Evolutionary conservation across 495 filamentous ascomycete species (phyloP).

Genomic region (Cercophora scortea): DNA sequence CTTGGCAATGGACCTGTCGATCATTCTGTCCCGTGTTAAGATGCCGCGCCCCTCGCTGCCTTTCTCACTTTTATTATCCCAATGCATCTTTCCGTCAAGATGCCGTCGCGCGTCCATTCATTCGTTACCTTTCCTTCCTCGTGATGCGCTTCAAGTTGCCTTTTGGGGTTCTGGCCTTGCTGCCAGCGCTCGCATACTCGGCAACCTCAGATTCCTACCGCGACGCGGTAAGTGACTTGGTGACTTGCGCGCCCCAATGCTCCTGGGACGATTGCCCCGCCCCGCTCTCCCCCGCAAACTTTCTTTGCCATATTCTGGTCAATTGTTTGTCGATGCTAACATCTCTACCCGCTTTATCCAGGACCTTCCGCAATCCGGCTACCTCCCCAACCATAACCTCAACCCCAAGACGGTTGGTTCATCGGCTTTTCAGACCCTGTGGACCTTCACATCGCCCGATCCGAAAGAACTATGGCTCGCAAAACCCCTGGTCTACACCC

Average conservation of each 20-base stretch:
- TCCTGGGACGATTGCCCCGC: too few species aligned
- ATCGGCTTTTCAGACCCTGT: background rate
- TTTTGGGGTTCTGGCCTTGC: background rate
- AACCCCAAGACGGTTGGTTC: slow-evolving; percentile 1
- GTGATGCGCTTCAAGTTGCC: background rate
- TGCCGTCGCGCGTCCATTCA: background rate
- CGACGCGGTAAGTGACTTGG: background rate
- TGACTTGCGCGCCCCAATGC: too few species aligned
- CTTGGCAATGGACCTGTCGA: too few species aligned
- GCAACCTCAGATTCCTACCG: background rate
- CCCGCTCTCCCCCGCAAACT: too few species aligned
- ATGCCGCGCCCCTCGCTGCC: too few species aligned
- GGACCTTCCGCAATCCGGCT: slow-evolving; percentile 12
- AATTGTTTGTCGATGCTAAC: background rate
- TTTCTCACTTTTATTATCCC: too few species aligned
- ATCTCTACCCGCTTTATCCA: background rate
- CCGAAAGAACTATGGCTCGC: slow-evolving; percentile 21
- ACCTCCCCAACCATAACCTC: slow-evolving; percentile 14
- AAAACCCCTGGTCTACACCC: slow-evolving; percentile 31
- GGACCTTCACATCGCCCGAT: background rate
- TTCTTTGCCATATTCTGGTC: too few species aligned
- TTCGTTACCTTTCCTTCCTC: background rate
- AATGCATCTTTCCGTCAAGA: background rate
- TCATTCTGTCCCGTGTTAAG: too few species aligned
- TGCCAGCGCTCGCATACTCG: background rate